phyloP scores from a whole-genome alignment of 2,329 filamentous ascomycete genomes.

The Amauroascus verrucosus region DNA sequence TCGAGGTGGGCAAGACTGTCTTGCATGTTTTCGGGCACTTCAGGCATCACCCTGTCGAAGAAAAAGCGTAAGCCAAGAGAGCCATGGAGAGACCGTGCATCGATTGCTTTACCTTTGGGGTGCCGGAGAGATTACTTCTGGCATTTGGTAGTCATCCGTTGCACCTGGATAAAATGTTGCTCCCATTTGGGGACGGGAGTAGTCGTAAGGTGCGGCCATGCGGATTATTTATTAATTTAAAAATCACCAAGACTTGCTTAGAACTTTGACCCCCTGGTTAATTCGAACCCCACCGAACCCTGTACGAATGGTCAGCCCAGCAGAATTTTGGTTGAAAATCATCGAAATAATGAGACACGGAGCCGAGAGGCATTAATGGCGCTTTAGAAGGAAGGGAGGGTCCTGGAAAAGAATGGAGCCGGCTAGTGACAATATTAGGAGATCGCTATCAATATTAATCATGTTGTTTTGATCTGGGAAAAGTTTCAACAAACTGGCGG shows the following conservation, averaged over 20 bases:
- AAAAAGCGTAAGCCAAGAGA: constrained; percentile 1
- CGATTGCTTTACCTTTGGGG: constrained; percentile 51
- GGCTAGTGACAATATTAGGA: too few species aligned
- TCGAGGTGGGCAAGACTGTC: constrained; percentile 87
- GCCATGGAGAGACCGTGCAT: constrained; percentile 5
- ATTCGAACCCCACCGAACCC: constrained; percentile 11
- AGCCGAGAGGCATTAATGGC: not conserved
- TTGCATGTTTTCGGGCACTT: constrained; percentile 95
- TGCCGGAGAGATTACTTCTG: constrained; percentile 58
- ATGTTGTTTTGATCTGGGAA: too few species aligned
- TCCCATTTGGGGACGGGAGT: constrained; percentile 37
- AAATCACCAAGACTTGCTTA: constrained; percentile 3
- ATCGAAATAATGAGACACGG: not conserved
- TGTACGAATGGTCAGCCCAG: not conserved
- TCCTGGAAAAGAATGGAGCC: too few species aligned
- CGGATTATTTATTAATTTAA: constrained; percentile 9
- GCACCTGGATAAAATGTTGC: constrained; percentile 61
- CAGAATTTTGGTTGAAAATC: not conserved
- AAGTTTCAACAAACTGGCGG: too few species aligned
- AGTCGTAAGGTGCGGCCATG: constrained; percentile 31
- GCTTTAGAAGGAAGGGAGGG: not conserved
- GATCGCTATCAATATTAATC: too few species aligned
- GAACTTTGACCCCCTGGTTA: constrained; percentile 9
- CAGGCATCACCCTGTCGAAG: constrained; percentile 68
- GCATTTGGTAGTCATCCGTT: constrained; percentile 59